Base-by-base conservation (phyloP, 805 yeast genomes). In the Nakazawaea wyomingensis region DNA sequence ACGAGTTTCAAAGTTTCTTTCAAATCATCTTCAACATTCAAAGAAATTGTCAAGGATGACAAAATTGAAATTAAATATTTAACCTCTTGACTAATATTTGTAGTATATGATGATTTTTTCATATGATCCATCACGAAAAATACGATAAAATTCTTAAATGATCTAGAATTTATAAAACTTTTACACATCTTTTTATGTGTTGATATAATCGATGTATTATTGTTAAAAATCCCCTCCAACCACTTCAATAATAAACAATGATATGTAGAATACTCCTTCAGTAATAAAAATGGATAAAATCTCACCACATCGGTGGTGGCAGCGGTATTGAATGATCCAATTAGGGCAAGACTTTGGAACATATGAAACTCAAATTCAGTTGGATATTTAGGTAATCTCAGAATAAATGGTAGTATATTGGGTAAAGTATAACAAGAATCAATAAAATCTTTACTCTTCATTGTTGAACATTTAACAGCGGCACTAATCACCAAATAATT, bases 181-280 rank as follows among this genome's bases (percentile, higher is more conserved):
- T 28, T 27, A 17, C 40, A 27, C 32, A 27, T 27, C 10, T 37
- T 37, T 30, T 28, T 27, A 22, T 37, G 33, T 4, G 28, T 10
- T 26, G 5, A 27, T 11, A 27, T 5, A 11, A 24, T 18, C 13
- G 40, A 13, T 11, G 18, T 18, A 14, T 27, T n/a, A 13, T 37
- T 29, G 24, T 27, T 37, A 14, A 37, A 37, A 17, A 37, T 28
- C 20, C 33, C 14, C n/a, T 37, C 40, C 17, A 37, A 11, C 40
- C 40, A 37, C 13, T 19, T 37, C 24, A 37, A 29, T 7, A 37
- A 13, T 17, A 27, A 7, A 5, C 20, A 20, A n/a, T 28, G 33
- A 17, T 37, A 37, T 13, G 27, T 14, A 28, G 33, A 11, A 17
- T 28, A 29, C 18, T 17, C 14, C 4, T 37, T 17, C 8, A n/a